Percentiles rank a stretch among this genome's conserved stretches.
Evolutionary conservation across 129 eudicot species (phyloP).

Genomic region (Pulicaria dysenterica): DNA sequence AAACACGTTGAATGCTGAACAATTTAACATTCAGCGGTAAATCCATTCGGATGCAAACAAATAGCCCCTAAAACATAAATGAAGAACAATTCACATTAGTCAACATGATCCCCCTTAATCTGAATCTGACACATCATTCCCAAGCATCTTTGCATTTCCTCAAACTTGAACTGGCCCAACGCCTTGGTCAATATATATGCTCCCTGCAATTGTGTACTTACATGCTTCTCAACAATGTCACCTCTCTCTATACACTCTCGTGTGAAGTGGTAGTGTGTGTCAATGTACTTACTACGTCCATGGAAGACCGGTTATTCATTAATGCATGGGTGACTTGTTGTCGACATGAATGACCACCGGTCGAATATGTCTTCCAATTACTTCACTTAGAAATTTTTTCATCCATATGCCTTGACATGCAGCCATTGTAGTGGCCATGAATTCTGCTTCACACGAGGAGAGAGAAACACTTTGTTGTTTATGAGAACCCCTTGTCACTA

Average conservation of each 20-base stretch:
- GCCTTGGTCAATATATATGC: background rate
- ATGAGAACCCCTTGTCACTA: no score
- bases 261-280: background rate
- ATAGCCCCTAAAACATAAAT: no score
- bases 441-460: background rate
- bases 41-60: no score
- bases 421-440: background rate
- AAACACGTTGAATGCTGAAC: no score
- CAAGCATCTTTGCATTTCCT: no score
- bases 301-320: background rate
- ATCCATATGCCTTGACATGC: background rate
- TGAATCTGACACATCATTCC: no score
- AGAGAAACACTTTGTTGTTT: background rate
- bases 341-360: background rate
- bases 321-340: background rate
- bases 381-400: background rate
- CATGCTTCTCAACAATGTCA: background rate
- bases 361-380: background rate
- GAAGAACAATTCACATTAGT: no score
- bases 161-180: no score
- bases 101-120: no score
- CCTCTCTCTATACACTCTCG: background rate
- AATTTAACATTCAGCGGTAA: no score
- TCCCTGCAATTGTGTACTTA: background rate
- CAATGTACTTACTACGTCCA: background rate